Evolutionary conservation across 176 grass and related monocot species (phyloP), one percentile per base, ranked within the genome.

Genomic region (Zea luxurians): DNA sequence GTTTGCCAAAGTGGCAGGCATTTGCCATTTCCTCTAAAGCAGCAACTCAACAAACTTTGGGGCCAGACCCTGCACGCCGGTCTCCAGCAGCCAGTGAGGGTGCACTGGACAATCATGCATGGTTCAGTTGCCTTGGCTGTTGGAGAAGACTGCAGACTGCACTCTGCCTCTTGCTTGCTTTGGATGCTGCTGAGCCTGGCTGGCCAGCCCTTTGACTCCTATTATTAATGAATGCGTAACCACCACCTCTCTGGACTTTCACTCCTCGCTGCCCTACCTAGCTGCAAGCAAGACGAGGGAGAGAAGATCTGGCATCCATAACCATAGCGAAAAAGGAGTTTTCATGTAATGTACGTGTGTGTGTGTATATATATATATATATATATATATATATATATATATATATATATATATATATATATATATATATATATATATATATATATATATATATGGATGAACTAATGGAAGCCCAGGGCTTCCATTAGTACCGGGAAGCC

Each of bases 191-290:
- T 15, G 42, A 61, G 13, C 11, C 9, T 12, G 16, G 37, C 2
- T 54, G 27, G 3, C 0, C 2, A 13, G 48, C 50, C 40, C 48
- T 73, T 89, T 81, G 87, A 81, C 73, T 3, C 43, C 64, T 76
- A 65, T 81, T 80, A 59, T 84, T 77, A 84, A 81, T 84, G 72
- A 84, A 81, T 84, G 72, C 71, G 34, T 80, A 84, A 77, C 87
- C 58, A 89, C 77, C 58, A 7, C 82, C 74, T 66, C 27, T 35
- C 64, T 53, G 40, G 35, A 70, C 57, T 76, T 37, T 54, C 37
- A 37, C 55, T 59, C 8, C 54, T 21, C 78, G 52, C 70, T 61
- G 13, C 13, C 49, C 50, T 27, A 27, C 27, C 66, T 53, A 65
- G 73, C 66, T 66, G 3, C 9, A 68, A 68, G 69, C 61, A 61